Evolutionary conservation across 352 stramenopile genomes (phyloP).

Genomic region (Globisporangium echinulatum): DNA sequence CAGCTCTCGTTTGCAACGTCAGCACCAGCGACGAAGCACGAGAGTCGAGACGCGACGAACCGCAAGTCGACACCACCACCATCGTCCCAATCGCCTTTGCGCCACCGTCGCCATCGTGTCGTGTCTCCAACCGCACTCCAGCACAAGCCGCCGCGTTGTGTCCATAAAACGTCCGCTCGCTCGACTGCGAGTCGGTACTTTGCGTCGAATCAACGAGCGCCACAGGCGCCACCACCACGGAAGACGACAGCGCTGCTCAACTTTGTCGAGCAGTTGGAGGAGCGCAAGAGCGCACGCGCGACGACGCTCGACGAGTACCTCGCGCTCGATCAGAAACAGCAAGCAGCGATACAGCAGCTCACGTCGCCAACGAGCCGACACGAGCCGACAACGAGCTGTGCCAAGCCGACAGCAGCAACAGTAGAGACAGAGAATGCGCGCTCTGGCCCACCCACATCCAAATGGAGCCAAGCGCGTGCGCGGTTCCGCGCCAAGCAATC

Average conservation of each 20-base stretch:
- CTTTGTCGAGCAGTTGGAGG: constrained; percentile 20
- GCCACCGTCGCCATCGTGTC: neutral
- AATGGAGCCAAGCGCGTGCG: constrained; percentile 16
- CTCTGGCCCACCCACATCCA: neutral
- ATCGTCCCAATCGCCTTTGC: neutral
- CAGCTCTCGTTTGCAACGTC: constrained; percentile 8
- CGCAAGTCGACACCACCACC: too few relatives aligned
- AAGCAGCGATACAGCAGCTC: constrained; percentile 7
- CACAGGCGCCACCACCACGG: neutral
- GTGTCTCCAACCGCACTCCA: too few relatives aligned
- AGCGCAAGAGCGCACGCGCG: constrained; percentile 16
- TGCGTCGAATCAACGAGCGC: too few relatives aligned
- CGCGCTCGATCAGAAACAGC: constrained; percentile 20
- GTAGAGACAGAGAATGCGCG: neutral
- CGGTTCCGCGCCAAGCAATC: constrained; percentile 15
- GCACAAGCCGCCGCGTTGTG: too few relatives aligned
- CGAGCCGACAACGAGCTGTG: neutral
- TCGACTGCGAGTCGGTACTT: too few relatives aligned
- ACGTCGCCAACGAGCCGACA: neutral
- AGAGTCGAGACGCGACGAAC: neutral
- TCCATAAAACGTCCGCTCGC: too few relatives aligned
- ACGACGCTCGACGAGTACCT: constrained; percentile 26
- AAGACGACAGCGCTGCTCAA: neutral
- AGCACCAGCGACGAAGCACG: neutral
- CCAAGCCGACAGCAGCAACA: neutral